Conservation (phyloP, 108 stramenopile species). For the Pseudonitzschia pungens region DNA sequence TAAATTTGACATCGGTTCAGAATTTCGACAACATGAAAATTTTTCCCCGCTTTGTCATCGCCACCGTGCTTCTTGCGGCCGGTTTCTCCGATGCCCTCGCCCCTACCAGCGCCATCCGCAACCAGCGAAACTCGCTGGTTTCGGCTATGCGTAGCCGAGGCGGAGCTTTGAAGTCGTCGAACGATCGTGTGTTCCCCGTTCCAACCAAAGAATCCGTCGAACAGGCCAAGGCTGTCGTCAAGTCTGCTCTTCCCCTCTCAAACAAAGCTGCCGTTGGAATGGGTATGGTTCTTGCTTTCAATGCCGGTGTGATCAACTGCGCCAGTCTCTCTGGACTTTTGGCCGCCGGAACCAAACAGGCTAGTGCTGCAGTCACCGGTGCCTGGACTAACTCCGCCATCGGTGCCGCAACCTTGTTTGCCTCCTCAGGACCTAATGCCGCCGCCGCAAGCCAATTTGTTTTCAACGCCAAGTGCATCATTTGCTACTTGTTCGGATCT, state of each 20-base stretch:
- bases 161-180: no score
- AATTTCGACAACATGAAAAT: not conserved
- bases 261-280: slow-evolving; percentile 18
- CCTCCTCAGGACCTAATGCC: not conserved
- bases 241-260: slow-evolving; percentile 8
- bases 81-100: not conserved
- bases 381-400: slow-evolving; percentile 59
- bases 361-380: slow-evolving; percentile 57
- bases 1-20: not conserved
- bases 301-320: slow-evolving; percentile 66
- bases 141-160: no score
- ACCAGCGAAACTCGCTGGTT: no score
- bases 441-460: slow-evolving; percentile 28
- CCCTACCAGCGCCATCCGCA: not conserved
- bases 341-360: slow-evolving; percentile 24
- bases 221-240: not conserved
- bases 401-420: slow-evolving; percentile 22
- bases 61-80: not conserved
- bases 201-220: not conserved
- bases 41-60: not conserved
- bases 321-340: slow-evolving; percentile 46
- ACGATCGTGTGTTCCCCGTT: not conserved
- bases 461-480: slow-evolving; percentile 31
- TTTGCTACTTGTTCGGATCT: slow-evolving; percentile 44
- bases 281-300: slow-evolving; percentile 40